These are phyloP conservation scores for Triadica sebifera DNA, from an alignment of 345 rosid species.

Conservation along the genomic window DNA sequence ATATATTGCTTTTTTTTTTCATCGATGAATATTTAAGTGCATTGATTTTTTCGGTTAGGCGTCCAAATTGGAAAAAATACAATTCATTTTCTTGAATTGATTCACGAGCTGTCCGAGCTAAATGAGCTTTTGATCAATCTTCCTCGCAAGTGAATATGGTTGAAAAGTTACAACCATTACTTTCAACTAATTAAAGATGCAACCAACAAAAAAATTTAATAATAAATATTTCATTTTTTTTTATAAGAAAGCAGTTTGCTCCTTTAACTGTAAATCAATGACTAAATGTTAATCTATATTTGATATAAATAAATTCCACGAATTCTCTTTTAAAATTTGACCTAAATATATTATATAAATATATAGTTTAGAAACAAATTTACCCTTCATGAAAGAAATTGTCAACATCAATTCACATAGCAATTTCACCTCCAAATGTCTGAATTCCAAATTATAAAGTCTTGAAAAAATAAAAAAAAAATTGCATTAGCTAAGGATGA, in stretches of 20 bases:
- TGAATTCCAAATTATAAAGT: background rate
- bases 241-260: too few species aligned
- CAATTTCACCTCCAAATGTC: background rate
- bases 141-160: conserved; percentile 9
- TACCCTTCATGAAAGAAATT: too few species aligned
- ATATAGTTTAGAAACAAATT: too few species aligned
- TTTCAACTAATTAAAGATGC: background rate
- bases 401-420: background rate
- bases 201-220: background rate
- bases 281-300: too few species aligned
- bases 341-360: too few species aligned
- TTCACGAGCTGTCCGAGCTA: conserved; percentile 22
- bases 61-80: background rate
- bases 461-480: background rate
- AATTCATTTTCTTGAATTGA: background rate
- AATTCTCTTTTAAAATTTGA: too few species aligned
- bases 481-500: background rate
- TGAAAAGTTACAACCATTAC: conserved; percentile 7
- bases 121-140: background rate
- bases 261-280: too few species aligned
- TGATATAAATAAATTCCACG: too few species aligned
- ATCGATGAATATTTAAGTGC: background rate
- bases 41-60: background rate
- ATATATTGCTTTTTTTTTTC: background rate
- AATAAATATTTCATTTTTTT: background rate